phyloP scores from a whole-genome alignment of 352 stramenopile genomes.

The Phytophthora melonis region DNA sequence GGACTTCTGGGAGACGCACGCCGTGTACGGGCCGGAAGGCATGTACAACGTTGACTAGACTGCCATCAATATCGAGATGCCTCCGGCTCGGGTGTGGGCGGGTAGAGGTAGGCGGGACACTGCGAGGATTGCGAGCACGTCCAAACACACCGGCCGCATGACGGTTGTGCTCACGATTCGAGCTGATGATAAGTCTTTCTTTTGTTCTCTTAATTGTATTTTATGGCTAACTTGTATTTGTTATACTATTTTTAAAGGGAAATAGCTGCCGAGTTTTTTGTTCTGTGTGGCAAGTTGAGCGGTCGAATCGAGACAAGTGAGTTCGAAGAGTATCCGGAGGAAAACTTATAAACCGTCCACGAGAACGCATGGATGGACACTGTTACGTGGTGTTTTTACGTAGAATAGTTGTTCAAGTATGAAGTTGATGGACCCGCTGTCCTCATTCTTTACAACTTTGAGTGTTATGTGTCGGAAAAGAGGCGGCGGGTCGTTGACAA shows the following conservation, averaged over 20 bases:
- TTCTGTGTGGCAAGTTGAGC: neutral
- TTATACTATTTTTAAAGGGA: constrained; percentile 3
- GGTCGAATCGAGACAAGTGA: too few relatives aligned
- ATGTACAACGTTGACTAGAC: constrained; percentile 18
- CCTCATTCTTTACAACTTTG: too few relatives aligned
- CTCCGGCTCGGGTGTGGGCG: neutral
- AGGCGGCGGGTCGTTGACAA: too few relatives aligned
- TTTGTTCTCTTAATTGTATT: neutral
- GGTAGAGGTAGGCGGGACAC: neutral
- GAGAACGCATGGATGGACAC: too few relatives aligned
- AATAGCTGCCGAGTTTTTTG: constrained; percentile 7
- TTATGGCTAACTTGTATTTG: constrained; percentile 4
- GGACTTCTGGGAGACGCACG: neutral
- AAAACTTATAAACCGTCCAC: too few relatives aligned
- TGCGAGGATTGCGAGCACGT: neutral
- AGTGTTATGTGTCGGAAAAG: too few relatives aligned
- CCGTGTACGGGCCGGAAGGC: neutral
- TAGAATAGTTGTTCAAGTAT: too few relatives aligned
- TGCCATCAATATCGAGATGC: constrained; percentile 12
- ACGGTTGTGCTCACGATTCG: constrained; percentile 1
- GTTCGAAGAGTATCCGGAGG: too few relatives aligned
- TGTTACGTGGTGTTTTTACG: too few relatives aligned
- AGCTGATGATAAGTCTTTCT: constrained; percentile 7
- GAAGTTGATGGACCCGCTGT: too few relatives aligned
- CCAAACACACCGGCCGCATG: too few relatives aligned